These are phyloP conservation scores for Xylaria palmicola DNA, from an alignment of 495 filamentous ascomycete species.

Conservation along the genomic window DNA sequence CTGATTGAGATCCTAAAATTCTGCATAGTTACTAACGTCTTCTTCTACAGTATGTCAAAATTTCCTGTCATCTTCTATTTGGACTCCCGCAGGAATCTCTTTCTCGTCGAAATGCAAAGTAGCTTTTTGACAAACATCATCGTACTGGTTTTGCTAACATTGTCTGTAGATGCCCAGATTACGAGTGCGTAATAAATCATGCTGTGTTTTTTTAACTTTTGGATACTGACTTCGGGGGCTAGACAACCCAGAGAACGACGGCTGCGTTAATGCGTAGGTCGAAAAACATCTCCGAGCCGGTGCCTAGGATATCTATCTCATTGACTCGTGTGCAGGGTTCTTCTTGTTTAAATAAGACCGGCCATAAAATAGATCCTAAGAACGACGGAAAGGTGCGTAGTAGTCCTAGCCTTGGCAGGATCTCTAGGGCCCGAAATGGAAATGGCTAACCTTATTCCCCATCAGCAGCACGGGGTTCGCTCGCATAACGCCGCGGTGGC, in stretches of 20 bases:
- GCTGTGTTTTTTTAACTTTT: too few relatives aligned
- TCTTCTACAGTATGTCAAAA: conserved; percentile 50
- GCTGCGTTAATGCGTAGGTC: conserved; percentile 36
- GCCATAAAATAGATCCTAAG: too few relatives aligned
- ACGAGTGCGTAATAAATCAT: too few relatives aligned
- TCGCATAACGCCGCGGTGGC: not conserved
- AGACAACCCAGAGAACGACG: conserved; percentile 65
- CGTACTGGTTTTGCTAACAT: conserved; percentile 20
- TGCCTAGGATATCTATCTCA: not conserved
- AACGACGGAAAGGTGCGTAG: too few relatives aligned
- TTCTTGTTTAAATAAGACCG: too few relatives aligned
- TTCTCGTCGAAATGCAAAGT: conserved; percentile 55
- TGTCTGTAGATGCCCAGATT: conserved; percentile 38
- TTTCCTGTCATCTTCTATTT: conserved; percentile 79
- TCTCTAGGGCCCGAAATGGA: too few relatives aligned
- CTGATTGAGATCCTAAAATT: too few relatives aligned
- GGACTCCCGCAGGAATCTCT: conserved; percentile 23
- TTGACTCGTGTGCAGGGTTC: too few relatives aligned
- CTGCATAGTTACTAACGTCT: not conserved
- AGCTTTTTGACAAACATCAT: conserved; percentile 20
- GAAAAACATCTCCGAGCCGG: not conserved
- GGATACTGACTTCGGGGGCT: not conserved
- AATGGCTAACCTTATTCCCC: too few relatives aligned
- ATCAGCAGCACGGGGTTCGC: too few relatives aligned
- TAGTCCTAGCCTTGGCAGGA: too few relatives aligned